A percentile compares a stretch with the other conserved stretches of the same genome.
These are phyloP conservation scores for Uronychia binucleata DNA, from an alignment of 73 alveolate genomes.

Conservation along the genomic window DNA sequence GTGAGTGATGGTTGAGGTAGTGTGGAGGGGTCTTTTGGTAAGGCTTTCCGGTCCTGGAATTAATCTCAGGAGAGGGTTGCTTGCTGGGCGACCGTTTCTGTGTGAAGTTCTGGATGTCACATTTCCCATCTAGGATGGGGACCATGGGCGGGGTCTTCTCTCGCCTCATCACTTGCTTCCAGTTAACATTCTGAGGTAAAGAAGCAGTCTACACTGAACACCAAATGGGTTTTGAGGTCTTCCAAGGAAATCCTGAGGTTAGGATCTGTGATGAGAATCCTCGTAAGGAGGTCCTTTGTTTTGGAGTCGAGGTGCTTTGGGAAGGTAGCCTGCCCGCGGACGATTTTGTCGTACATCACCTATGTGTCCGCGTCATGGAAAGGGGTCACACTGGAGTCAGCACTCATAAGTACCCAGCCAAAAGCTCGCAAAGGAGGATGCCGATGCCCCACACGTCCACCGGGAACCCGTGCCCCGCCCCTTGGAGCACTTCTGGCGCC, in stretches of 20 bases:
- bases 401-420: slow-evolving; percentile 21
- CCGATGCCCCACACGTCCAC: slow-evolving; percentile 98
- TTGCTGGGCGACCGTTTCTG: background rate
- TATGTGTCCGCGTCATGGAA: slow-evolving; percentile 33
- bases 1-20: too few species aligned
- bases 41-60: too few species aligned
- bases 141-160: background rate
- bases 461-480: background rate
- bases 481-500: slow-evolving; percentile 15
- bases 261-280: slow-evolving; percentile 65
- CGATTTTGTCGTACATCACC: slow-evolving; percentile 46
- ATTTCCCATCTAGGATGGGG: background rate
- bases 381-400: slow-evolving; percentile 13
- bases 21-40: too few species aligned
- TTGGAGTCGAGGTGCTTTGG: slow-evolving; percentile 44
- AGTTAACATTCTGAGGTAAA: background rate
- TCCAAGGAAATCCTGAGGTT: slow-evolving; percentile 12
- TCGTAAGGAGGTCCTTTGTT: slow-evolving; percentile 42
- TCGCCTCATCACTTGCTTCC: slow-evolving; percentile 7
- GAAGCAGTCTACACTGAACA: slow-evolving; percentile 17
- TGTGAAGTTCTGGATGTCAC: background rate
- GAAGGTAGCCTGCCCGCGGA: slow-evolving; percentile 22
- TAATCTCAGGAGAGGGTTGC: too few species aligned
- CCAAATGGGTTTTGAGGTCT: slow-evolving; percentile 44
- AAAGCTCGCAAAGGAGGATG: slow-evolving; percentile 96